Evolutionary conservation across 2,329 filamentous ascomycete species (phyloP), one percentile per base, ranked within the genome.

Genomic region (Cryphonectria naterciae): DNA sequence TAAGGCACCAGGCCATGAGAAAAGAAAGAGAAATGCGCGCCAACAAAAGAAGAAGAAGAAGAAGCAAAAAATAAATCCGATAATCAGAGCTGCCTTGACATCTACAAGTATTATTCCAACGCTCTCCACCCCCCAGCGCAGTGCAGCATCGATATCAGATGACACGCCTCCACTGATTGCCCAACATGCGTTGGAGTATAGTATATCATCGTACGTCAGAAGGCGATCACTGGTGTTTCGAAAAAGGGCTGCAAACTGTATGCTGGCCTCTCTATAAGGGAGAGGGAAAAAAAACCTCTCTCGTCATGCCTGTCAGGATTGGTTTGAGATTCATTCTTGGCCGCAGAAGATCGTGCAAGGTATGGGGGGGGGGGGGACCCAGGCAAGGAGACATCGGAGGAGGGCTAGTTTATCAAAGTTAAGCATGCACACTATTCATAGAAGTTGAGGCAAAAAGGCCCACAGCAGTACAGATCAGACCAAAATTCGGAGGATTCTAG

Each of bases 1-100:
- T 60, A 10, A 60, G 65, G 69, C 69, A 56, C 69, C 69, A 43
- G 65, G 69, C 69, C 65, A 63, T 68, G 41, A 37, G 43, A 37
- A 37, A 35, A 25, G 41, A 25, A 37, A 22, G 41, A 13, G 19
- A 32, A 39, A 13, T 39, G 37, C 37, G 8, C 37, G 8, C 11
- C 37, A 13, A 11, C 2, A 39, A 4, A 39, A 22, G 19, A 49
- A 8, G 17, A 46, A 6, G 17, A 43, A 43, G 43, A 54, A 41
- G 43, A 54, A 32, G 19, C 43, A 17, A 19, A 32, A 22, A 19
- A 19, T 13, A 2, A 8, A n/a, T n/a, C 41, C 6, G 56, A 60
- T 17, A 8, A 39, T 39, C 11, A 39, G 32, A 39, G 11, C 28
- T n/a, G 25, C 60, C 46, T 56, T 28, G 60, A 46, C 39, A 28